A percentile compares a stretch with the other conserved stretches of the same genome.
Conservation (phyloP, 108 stramenopile species). For the Cyclotella atomus region DNA sequence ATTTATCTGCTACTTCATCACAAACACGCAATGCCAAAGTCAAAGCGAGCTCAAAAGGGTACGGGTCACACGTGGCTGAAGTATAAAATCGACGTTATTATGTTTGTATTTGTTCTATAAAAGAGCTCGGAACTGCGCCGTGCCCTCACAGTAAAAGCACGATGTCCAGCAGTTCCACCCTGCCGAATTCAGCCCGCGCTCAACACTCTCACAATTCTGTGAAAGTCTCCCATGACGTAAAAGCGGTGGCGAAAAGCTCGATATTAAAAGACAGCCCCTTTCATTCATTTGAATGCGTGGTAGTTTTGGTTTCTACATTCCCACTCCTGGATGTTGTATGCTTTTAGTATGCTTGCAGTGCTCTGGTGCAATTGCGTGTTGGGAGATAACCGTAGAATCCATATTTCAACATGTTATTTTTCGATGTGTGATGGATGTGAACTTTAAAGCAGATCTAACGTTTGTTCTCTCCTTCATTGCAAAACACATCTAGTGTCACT, state of each 20-base stretch:
- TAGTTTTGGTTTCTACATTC: constrained; percentile 43
- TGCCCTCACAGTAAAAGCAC: constrained; percentile 27
- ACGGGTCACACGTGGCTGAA: neutral
- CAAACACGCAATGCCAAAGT: neutral
- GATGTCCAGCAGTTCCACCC: constrained; percentile 29
- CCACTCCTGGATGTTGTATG: constrained; percentile 37
- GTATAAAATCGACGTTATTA: neutral
- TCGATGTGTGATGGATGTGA: neutral
- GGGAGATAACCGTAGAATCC: constrained; percentile 45
- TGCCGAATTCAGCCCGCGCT: constrained; percentile 32
- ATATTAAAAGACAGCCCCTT: constrained; percentile 23
- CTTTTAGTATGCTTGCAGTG: constrained; percentile 22
- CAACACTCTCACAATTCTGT: constrained; percentile 10
- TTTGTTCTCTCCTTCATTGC: neutral
- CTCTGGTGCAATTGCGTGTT: constrained; percentile 41
- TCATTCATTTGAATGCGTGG: constrained; percentile 10
- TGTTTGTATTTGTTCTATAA: constrained; percentile 1
- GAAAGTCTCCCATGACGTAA: constrained; percentile 36
- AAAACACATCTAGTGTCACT: constrained; percentile 66
- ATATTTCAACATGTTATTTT: constrained; percentile 10
- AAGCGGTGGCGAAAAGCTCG: constrained; percentile 44
- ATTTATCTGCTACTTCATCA: too few species aligned
- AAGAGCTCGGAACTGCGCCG: constrained; percentile 31
- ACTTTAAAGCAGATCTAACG: neutral
- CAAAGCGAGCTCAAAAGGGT: neutral